phyloP scores from a whole-genome alignment of 2,329 filamentous ascomycete species.

The Lecanicillium sp. region DNA sequence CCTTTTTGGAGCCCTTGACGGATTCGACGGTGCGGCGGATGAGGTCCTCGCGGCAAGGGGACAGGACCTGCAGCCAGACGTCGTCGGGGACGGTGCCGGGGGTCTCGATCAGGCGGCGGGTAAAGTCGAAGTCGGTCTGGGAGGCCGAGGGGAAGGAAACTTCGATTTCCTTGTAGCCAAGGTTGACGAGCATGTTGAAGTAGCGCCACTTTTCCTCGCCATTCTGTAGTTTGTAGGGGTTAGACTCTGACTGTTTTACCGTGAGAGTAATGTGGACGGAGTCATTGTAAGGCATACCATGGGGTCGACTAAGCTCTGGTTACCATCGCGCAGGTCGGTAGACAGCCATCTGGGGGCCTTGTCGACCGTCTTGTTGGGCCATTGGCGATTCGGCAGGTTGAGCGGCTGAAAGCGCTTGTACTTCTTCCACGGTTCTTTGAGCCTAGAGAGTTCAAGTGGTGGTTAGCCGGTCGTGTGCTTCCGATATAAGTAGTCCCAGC shows the following conservation, averaged over 20 bases:
- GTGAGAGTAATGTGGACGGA: not conserved
- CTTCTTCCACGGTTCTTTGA: constrained; percentile 69
- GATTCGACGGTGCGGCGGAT: constrained; percentile 86
- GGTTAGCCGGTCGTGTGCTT: too few species aligned
- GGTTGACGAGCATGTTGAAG: constrained; percentile 86
- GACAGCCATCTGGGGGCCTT: constrained; percentile 88
- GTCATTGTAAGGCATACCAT: constrained; percentile 59
- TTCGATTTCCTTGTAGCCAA: constrained; percentile 97
- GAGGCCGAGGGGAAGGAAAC: constrained; percentile 92
- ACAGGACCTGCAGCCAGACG: constrained; percentile 85
- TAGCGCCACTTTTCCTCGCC: constrained; percentile 92
- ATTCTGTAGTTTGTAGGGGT: constrained; percentile 44
- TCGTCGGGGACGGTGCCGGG: constrained; percentile 78
- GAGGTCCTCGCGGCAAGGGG: constrained; percentile 84
- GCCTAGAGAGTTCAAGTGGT: constrained; percentile 34
- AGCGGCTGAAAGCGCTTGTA: constrained; percentile 57
- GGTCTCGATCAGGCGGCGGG: constrained; percentile 75
- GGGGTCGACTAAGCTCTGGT: constrained; percentile 86
- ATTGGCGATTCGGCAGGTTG: constrained; percentile 64
- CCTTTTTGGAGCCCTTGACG: constrained; percentile 82
- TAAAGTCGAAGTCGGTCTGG: constrained; percentile 94
- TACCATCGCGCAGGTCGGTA: constrained; percentile 77
- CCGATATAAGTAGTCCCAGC: too few species aligned
- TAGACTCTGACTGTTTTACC: constrained; percentile 6
- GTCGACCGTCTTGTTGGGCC: constrained; percentile 74